Percentiles rank a stretch among this genome's conserved stretches.
These are phyloP conservation scores for Aureobasidium sp. DNA, from an alignment of 2,329 filamentous ascomycete species.

Conservation along the genomic window DNA sequence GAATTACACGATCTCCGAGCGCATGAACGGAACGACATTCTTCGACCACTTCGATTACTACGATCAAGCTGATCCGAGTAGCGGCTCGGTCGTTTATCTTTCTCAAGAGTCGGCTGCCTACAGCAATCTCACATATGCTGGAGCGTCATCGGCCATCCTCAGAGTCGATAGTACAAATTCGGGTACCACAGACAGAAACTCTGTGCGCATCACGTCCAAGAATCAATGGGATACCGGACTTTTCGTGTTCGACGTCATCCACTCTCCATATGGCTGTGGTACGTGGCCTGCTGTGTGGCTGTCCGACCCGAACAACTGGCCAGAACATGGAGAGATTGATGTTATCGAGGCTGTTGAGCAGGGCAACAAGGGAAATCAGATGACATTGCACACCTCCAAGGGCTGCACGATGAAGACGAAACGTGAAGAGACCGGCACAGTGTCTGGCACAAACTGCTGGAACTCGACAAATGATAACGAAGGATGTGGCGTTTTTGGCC, in stretches of 20 bases:
- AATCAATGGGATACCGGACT: constrained; percentile 54
- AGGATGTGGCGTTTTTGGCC: constrained; percentile 25
- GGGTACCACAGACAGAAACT: constrained; percentile 47
- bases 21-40: constrained; percentile 39
- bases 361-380: constrained; percentile 22
- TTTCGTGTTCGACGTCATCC: constrained; percentile 60
- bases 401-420: constrained; percentile 27
- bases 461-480: constrained; percentile 21
- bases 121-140: constrained; percentile 26
- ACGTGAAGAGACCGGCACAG: constrained; percentile 30
- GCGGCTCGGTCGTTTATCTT: constrained; percentile 44
- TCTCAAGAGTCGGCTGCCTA: constrained; percentile 19
- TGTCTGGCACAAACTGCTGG: constrained; percentile 26
- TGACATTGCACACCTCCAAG: constrained; percentile 28
- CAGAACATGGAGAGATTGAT: constrained; percentile 33
- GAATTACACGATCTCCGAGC: constrained; percentile 23
- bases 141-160: constrained; percentile 22
- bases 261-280: constrained; percentile 57
- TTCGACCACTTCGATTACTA: constrained; percentile 46
- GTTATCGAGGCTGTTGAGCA: constrained; percentile 34
- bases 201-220: constrained; percentile 57
- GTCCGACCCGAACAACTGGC: constrained; percentile 55
- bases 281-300: constrained; percentile 64
- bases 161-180: constrained; percentile 24
- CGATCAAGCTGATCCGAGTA: constrained; percentile 40